Base-by-base conservation (phyloP, 352 stramenopile species). In the Globisporangium megalacanthum region DNA sequence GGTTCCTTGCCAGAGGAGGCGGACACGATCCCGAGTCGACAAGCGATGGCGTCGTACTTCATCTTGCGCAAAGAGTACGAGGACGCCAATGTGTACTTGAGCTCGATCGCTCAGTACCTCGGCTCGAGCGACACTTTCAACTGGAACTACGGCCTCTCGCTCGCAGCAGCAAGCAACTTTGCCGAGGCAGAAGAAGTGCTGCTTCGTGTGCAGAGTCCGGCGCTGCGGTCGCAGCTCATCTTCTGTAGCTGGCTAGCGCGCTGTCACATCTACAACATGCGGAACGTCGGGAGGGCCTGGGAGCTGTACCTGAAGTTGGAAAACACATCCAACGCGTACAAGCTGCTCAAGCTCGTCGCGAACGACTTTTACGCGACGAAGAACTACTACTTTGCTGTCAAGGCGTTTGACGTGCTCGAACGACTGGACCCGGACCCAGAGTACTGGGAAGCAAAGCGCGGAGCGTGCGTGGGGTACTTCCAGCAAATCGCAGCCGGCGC, bases 371-470 rank as follows among this genome's bases (percentile, higher is more conserved):
- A 92, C 66, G 71, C 70, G 49, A 60, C 54, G 45, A 59, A 73
- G n/a, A 60, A 86, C 17, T 92, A 75, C 46, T 92, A 71, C 52
- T 82, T 76, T 39, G 72, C 79, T 0, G 77, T 67, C 20, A 90
- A 89, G 47, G 78, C 80, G 6, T 92, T 92, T 42, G 78, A 88
- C 48, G 79, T 90, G 39, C 70, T 92, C 13, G 78, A 90, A 49
- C 71, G 75, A 9, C 47, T 89, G n/a, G 79, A 89, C 47, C 65
- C 78, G 7, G 77, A 89, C 17, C 77, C 78, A 1, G 77, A 90
- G 64, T 79, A 85, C 55, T 92, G 82, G 79, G 79, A 90, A 58
- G 82, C 68, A 6, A 92, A 92, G 58, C 78, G 77, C 22, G 80
- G 79, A 3, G 80, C 79, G 6, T 89, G 78, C 33, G 19, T 89